A percentile compares a stretch with the other conserved stretches of the same genome.
Evolutionary conservation across 768 basidiomycete species (phyloP).

Genomic region (Mycena maculata): DNA sequence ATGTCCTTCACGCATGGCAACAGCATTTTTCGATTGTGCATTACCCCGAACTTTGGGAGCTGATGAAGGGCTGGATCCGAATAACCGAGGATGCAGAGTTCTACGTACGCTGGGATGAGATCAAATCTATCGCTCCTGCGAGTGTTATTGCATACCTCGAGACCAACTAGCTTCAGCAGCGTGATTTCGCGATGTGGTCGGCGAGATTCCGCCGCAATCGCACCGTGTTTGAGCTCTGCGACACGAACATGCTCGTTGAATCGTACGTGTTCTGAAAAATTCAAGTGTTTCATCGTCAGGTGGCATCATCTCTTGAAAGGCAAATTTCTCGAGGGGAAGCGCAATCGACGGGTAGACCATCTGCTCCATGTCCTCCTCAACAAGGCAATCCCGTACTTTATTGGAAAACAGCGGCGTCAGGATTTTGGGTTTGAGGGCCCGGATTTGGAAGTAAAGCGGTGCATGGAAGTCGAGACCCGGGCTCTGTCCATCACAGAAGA

Average conservation of each 20-base stretch:
- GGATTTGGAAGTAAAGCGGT: slow-evolving; percentile 6
- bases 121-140: too few species aligned
- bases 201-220: slow-evolving; percentile 22
- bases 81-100: too few species aligned
- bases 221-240: slow-evolving; percentile 26
- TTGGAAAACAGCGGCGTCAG: slow-evolving; percentile 4
- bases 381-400: slow-evolving; percentile 4
- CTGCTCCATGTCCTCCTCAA: neutral
- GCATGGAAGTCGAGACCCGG: slow-evolving; percentile 9
- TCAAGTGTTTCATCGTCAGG: too few species aligned
- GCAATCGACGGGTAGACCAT: neutral
- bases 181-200: too few species aligned
- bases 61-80: too few species aligned
- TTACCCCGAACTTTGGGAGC: too few species aligned
- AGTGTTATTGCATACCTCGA: too few species aligned
- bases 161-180: too few species aligned
- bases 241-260: slow-evolving; percentile 44
- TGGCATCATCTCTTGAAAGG: slow-evolving; percentile 5
- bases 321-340: neutral
- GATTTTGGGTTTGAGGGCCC: slow-evolving; percentile 13
- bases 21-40: too few species aligned
- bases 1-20: too few species aligned
- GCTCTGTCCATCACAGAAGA: neutral
- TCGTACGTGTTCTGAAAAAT: too few species aligned
- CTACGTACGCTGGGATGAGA: too few species aligned